Evolutionary conservation across 768 basidiomycete species (phyloP), one percentile per base, ranked within the genome.

Genomic region (Cystofilobasidium bisporidii): DNA sequence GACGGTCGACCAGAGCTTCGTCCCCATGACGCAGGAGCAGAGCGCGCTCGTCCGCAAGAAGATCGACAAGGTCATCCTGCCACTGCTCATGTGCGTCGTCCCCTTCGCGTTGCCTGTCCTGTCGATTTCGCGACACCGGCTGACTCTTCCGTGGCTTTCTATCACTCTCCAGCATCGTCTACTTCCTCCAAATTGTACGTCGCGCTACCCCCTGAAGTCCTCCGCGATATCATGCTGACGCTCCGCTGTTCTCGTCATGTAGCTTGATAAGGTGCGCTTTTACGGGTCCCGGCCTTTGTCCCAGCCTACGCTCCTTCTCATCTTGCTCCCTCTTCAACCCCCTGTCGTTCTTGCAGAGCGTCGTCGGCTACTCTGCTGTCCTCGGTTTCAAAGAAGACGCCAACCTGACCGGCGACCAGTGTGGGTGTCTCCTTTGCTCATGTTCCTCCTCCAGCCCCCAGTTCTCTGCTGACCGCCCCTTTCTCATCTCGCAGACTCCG

Each of bases 341-440:
- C 9, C 22, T 14, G 8, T 32, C 30, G 8, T 56, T 56, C 53
- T 15, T 56, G 12, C 53, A 56, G 28, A 56, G 61, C 59, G 63
- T 64, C 30, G 32, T 69, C 48, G 68, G 62, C 5, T 64, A 69
- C 47, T 57, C 59, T 15, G 73, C 75, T 28, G 72, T 74, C 45
- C 75, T 73, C 56, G 73, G 73, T 0, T 50, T 73, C 18, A 50
- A 66, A 60, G 43, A n/a, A 5, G 67, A 74, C 40, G 72, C 74
- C 8, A 24, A 60, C 43, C 63, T 69, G 2, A 11, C 3, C 1
- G 63, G 63, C 28, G 64, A 69, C 45, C 47, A 67, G 28, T 69
- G 36, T 12, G 36, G n/a, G n/a, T n/a, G n/a, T n/a, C n/a, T n/a
- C n/a, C n/a, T n/a, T n/a, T n/a, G n/a, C n/a, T n/a, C n/a, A n/a